These are phyloP conservation scores for Coniella lustricola DNA, from an alignment of 2,329 filamentous ascomycete species.

Conservation along the genomic window DNA sequence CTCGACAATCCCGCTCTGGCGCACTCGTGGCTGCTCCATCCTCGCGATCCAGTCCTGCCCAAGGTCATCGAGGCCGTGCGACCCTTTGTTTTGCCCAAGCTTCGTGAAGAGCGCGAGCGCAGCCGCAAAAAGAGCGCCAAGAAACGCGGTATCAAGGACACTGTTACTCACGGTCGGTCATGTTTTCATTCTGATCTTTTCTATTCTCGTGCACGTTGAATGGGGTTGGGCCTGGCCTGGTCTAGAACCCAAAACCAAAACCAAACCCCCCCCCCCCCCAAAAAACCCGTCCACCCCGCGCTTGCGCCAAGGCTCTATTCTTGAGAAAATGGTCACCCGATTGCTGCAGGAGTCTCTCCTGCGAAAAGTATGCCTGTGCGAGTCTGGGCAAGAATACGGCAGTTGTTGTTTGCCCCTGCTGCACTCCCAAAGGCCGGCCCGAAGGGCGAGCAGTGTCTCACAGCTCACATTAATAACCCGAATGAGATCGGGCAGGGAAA, in stretches of 20 bases:
- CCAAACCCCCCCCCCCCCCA: too few species aligned
- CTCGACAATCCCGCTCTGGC: slow-evolving; percentile 81
- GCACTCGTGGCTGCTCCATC: slow-evolving; percentile 76
- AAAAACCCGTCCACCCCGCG: background rate
- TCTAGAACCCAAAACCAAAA: too few species aligned
- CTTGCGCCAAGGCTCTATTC: background rate
- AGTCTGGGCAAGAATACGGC: too few species aligned
- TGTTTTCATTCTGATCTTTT: slow-evolving; percentile 2
- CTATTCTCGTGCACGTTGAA: background rate
- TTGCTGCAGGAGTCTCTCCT: too few species aligned
- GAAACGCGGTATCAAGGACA: slow-evolving; percentile 80
- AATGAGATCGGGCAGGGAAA: too few species aligned
- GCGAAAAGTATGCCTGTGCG: too few species aligned
- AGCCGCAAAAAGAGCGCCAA: slow-evolving; percentile 59
- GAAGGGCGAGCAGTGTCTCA: too few species aligned
- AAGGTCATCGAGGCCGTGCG: slow-evolving; percentile 80
- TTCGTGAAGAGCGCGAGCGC: slow-evolving; percentile 76
- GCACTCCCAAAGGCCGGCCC: too few species aligned
- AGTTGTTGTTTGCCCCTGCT: too few species aligned
- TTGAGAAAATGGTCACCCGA: background rate
- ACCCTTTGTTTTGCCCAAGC: slow-evolving; percentile 80
- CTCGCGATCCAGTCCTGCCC: slow-evolving; percentile 67
- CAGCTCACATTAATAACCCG: too few species aligned
- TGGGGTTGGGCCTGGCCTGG: too few species aligned
- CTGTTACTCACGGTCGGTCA: slow-evolving; percentile 64